Base-by-base conservation (phyloP, 768 basidiomycete species). In the Pulveroboletus sp. region DNA sequence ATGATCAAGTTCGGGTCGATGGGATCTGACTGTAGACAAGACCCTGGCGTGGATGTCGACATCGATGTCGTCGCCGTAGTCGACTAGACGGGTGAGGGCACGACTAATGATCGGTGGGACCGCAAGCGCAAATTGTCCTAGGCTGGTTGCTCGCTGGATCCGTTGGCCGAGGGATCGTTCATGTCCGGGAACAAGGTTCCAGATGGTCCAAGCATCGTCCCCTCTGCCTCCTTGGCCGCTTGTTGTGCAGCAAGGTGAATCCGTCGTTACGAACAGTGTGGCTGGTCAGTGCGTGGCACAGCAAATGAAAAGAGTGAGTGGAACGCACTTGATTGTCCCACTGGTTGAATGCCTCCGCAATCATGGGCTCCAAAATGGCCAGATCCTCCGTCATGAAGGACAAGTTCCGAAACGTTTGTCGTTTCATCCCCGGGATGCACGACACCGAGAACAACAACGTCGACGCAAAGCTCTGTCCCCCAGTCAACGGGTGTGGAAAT, bases 341-440 rank as follows among this genome's bases (percentile, higher is more conserved):
- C 34, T 86, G 83, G 50, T 92, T 89, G 78, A 87, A 92, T 16
- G 88, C 88, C 38, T 86, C 83, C 6, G 89, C 88, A 39, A 92
- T 84, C 57, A 89, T 73, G 23, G 87, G 85, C 61, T 91, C 86
- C 43, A 92, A 70, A 10, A 85, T 81, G 3, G 81, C 82, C 16
- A 92, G 76, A 59, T 92, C 89, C 45, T 90, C 88, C 67, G 80
- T 81, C 24, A 85, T 81, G 80, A 91, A 83, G 54, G 78, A 76
- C 41, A 92, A 71, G 6, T 79, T 81, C 42, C 86, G 80, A 27
- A 91, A 66, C 24, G 90, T 72, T 57, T 90, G 86, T 49, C 82
- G 80, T 69, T 89, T 92, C 54, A 90, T 71, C 46, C 83, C 67
- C 8, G 84, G 85, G 0, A 83, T 80, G 60, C 81, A 88, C 11